Conservation (phyloP, 148 eudicot genomes). For the Chenopodium formosanum region DNA sequence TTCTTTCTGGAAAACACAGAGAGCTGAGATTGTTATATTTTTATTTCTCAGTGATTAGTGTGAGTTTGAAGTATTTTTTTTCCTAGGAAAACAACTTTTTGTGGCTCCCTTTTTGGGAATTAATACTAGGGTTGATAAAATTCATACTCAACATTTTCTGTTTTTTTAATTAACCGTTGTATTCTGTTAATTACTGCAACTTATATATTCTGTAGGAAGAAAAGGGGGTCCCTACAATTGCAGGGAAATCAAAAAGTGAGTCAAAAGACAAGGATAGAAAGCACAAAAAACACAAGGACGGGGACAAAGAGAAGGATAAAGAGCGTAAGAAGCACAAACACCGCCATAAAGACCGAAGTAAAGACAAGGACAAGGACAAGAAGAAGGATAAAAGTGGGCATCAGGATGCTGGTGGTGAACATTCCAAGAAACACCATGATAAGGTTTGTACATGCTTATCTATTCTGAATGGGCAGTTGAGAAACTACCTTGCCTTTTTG, state of each 20-base stretch:
- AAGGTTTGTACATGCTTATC: slow-evolving; percentile 51
- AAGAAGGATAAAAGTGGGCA: slow-evolving; percentile 77
- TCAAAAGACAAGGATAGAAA: slow-evolving; percentile 86
- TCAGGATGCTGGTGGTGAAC: slow-evolving; percentile 73
- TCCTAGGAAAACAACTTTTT: not conserved
- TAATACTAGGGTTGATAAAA: not conserved
- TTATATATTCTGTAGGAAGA: slow-evolving; percentile 52
- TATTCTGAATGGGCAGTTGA: slow-evolving; percentile 1
- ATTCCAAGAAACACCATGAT: slow-evolving; percentile 76
- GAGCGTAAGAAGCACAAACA: slow-evolving; percentile 97
- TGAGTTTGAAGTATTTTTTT: too few relatives aligned
- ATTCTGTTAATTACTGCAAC: slow-evolving; percentile 3
- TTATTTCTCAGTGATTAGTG: not conserved
- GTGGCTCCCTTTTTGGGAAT: not conserved
- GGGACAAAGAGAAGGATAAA: slow-evolving; percentile 84
- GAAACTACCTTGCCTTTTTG: not conserved
- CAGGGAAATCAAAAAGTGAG: slow-evolving; percentile 76
- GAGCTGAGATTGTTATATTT: not conserved
- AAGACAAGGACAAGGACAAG: slow-evolving; percentile 87
- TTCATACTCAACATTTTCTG: not conserved
- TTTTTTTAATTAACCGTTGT: not conserved
- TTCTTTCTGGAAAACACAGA: not conserved
- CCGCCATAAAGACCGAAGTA: slow-evolving; percentile 89
- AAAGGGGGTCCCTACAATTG: slow-evolving; percentile 77
- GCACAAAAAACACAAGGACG: slow-evolving; percentile 83